These are phyloP conservation scores for Isatis tinctoria DNA, from an alignment of 345 rosid species.

Conservation along the genomic window DNA sequence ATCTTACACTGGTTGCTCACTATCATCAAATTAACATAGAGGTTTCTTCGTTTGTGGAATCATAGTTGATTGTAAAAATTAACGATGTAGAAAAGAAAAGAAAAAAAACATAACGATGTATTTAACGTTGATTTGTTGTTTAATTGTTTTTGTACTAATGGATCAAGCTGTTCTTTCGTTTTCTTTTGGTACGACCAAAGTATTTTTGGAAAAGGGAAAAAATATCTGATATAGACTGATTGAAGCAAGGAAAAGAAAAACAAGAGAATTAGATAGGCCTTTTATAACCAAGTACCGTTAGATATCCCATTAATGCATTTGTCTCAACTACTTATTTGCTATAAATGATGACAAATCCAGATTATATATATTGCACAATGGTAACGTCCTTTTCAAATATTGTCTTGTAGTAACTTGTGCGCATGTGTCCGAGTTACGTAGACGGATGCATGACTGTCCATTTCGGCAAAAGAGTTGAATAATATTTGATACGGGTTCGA, in stretches of 20 bases:
- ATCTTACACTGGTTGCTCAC: too few species aligned
- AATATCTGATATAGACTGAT: not conserved
- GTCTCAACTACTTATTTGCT: not conserved
- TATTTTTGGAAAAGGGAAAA: not conserved
- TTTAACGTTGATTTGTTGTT: too few species aligned
- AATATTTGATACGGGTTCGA: too few species aligned
- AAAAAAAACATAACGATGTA: too few species aligned
- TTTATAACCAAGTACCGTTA: not conserved
- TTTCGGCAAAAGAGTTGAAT: not conserved
- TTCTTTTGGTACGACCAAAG: too few species aligned
- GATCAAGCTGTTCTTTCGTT: too few species aligned
- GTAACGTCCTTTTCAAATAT: not conserved
- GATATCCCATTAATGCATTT: constrained; percentile 2
- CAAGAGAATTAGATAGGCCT: not conserved
- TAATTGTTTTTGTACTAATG: too few species aligned
- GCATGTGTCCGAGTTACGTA: not conserved
- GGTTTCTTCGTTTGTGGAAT: too few species aligned
- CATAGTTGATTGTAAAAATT: too few species aligned
- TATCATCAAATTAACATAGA: too few species aligned
- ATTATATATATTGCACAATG: not conserved
- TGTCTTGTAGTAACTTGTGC: not conserved
- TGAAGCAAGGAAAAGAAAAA: not conserved
- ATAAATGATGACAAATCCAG: not conserved
- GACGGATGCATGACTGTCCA: not conserved
- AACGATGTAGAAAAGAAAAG: too few species aligned